These are phyloP conservation scores for Mycena sp. DNA, from an alignment of 1,284 basidiomycete species.

Conservation along the genomic window DNA sequence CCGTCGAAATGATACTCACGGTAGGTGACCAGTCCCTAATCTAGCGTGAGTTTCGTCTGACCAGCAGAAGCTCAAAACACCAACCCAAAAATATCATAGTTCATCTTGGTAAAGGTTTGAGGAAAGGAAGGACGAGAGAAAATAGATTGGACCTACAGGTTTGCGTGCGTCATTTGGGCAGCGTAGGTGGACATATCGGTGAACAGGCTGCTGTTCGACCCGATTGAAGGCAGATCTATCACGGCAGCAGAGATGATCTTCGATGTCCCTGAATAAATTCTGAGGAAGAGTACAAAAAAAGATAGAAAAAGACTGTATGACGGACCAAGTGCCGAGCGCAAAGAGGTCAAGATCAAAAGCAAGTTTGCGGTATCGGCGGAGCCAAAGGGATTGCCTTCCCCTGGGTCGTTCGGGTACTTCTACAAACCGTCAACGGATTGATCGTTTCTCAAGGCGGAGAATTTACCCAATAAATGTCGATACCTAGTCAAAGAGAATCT, in stretches of 20 bases:
- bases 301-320: background rate
- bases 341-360: conserved; percentile 68
- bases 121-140: background rate
- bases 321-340: conserved; percentile 68
- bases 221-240: conserved; percentile 76
- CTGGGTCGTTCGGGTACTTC: conserved; percentile 80
- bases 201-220: conserved; percentile 71
- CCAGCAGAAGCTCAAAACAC: conserved; percentile 48
- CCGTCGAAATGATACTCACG: conserved; percentile 21
- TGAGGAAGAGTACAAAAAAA: background rate
- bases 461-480: conserved; percentile 80
- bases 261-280: conserved; percentile 46
- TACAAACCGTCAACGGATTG: conserved; percentile 28
- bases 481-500: conserved; percentile 45
- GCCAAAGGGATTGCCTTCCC: conserved; percentile 73
- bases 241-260: conserved; percentile 84
- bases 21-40: too few relatives aligned
- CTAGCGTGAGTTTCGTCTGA: background rate
- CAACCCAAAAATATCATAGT: conserved; percentile 79
- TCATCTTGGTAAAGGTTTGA: conserved; percentile 52
- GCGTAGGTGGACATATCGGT: conserved; percentile 79
- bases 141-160: conserved; percentile 55
- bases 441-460: too few relatives aligned
- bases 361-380: conserved; percentile 75
- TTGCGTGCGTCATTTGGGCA: conserved; percentile 73